Evolutionary conservation across 176 grass and related monocot species (phyloP).

Genomic region (Olyra latifolia): DNA sequence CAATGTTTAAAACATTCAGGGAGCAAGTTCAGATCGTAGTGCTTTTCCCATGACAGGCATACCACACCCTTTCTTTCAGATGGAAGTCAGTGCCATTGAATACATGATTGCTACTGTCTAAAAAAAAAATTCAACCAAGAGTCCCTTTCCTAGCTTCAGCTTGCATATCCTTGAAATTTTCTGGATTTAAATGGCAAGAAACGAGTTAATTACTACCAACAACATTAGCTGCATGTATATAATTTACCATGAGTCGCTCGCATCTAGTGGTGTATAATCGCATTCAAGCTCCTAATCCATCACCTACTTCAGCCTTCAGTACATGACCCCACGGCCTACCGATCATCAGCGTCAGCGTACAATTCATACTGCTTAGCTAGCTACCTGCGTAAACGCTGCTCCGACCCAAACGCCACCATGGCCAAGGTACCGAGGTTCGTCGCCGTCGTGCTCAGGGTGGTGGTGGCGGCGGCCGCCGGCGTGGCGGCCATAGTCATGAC

Average conservation of each 20-base stretch:
- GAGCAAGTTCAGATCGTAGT: not conserved
- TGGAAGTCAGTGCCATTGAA: not conserved
- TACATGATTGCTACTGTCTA: not conserved
- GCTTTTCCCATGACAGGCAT: not conserved
- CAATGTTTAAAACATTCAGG: not conserved
- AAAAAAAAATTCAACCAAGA: not conserved
- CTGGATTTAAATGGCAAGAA: not conserved
- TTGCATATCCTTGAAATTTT: not conserved
- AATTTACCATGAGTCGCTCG: not conserved
- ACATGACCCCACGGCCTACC: not conserved
- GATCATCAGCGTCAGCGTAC: not conserved
- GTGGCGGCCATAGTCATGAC: conserved; percentile 63
- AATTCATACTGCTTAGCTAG: not conserved
- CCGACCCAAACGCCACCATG: not conserved
- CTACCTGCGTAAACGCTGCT: not conserved
- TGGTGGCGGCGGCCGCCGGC: conserved; percentile 35
- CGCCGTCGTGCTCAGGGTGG: conserved; percentile 47
- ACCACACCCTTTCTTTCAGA: not conserved
- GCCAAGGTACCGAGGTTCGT: conserved; percentile 37
- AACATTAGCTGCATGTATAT: not conserved
- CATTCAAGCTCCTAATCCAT: not conserved
- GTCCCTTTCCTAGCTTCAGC: not conserved
- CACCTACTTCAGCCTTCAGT: not conserved
- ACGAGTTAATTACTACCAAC: not conserved
- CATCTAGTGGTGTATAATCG: not conserved